phyloP scores from a whole-genome alignment of 495 filamentous ascomycete genomes.

The Hypoxylon intermedium region DNA sequence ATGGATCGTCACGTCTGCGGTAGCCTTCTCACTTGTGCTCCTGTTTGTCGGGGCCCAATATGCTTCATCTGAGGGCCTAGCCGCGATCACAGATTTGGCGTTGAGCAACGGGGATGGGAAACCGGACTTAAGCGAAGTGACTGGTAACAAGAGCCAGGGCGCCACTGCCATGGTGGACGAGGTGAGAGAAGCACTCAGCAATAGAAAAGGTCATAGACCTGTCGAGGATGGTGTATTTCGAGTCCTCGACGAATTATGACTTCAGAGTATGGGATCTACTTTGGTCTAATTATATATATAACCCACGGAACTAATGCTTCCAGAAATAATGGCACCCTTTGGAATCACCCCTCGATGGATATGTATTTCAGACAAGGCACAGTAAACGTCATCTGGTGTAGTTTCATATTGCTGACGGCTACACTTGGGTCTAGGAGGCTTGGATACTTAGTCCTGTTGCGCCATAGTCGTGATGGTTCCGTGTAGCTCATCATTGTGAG shows the following conservation, averaged over 20 bases:
- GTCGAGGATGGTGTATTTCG: constrained; percentile 42
- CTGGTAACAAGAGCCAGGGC: constrained; percentile 24
- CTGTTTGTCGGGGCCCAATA: constrained; percentile 52
- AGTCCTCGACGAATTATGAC: constrained; percentile 53
- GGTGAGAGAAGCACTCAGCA: constrained; percentile 35
- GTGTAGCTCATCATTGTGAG: constrained; percentile 1
- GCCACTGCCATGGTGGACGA: constrained; percentile 33
- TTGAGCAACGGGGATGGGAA: constrained; percentile 3
- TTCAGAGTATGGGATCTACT: neutral
- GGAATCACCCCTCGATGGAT: too few relatives aligned
- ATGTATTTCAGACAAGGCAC: neutral
- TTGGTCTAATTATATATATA: neutral
- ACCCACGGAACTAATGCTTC: constrained; percentile 1
- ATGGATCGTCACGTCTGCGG: constrained; percentile 61
- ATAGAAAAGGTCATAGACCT: constrained; percentile 16
- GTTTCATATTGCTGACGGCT: constrained; percentile 1
- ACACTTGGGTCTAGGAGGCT: neutral
- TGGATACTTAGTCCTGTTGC: neutral
- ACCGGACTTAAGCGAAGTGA: constrained; percentile 9
- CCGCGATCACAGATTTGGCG: constrained; percentile 5
- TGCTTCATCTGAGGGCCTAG: constrained; percentile 25
- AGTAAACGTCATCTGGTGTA: neutral
- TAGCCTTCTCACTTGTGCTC: constrained; percentile 55
- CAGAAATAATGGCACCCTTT: constrained; percentile 12
- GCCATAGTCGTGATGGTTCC: neutral